Conservation (phyloP, 129 eudicot species). For the Flaveria brownii region DNA sequence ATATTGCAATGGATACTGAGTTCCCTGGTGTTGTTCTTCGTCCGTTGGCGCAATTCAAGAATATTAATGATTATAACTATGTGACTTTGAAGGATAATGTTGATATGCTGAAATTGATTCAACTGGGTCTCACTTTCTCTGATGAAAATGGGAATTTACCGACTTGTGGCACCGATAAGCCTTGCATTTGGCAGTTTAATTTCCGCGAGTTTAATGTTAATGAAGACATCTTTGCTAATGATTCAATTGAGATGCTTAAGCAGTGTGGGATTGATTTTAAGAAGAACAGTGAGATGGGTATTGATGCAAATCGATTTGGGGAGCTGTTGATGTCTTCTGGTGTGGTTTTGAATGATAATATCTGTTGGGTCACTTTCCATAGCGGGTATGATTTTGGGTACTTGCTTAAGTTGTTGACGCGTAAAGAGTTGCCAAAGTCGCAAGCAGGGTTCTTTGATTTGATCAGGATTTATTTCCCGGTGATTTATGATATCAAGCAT, state of each 20-base stretch:
- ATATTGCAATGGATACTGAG: constrained; percentile 76
- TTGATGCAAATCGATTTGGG: constrained; percentile 62
- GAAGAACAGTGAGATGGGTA: constrained; percentile 67
- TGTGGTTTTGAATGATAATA: constrained; percentile 59
- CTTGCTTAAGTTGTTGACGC: constrained; percentile 65
- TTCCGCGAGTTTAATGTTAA: constrained; percentile 62
- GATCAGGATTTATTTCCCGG: constrained; percentile 63
- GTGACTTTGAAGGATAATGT: constrained; percentile 75
- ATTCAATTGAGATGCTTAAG: constrained; percentile 65
- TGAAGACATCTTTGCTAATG: constrained; percentile 66
- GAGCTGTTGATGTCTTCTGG: constrained; percentile 79
- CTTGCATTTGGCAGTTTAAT: constrained; percentile 75
- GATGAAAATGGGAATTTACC: constrained; percentile 66
- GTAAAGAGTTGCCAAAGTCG: constrained; percentile 52
- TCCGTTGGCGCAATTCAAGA: constrained; percentile 59
- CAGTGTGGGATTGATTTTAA: constrained; percentile 68
- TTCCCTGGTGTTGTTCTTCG: constrained; percentile 74
- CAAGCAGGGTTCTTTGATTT: constrained; percentile 64
- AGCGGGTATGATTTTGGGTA: constrained; percentile 79
- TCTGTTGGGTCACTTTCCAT: constrained; percentile 71
- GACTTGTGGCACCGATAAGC: constrained; percentile 59
- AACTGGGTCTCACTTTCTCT: constrained; percentile 67
- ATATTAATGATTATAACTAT: constrained; percentile 63
- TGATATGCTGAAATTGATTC: constrained; percentile 77
- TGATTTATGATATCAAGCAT: constrained; percentile 70